Percentiles rank a stretch among this genome's conserved stretches.
Evolutionary conservation across 371 early-diverging fungal species (phyloP).

Genomic region (Nosema granulosis): DNA sequence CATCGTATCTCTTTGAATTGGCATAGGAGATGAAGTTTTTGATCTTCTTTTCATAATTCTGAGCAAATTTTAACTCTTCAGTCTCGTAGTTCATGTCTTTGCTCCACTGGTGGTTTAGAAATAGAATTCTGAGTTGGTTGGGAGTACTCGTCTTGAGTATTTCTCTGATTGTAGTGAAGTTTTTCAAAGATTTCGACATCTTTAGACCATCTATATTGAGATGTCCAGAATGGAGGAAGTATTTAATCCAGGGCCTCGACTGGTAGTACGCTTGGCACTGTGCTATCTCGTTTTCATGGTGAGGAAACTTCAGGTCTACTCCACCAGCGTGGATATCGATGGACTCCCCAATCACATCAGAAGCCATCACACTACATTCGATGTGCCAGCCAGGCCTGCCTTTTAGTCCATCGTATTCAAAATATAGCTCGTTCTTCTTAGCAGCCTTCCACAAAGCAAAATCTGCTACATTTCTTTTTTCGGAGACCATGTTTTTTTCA

Average conservation of each 20-base stretch:
- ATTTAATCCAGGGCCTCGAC: slow-evolving; percentile 86
- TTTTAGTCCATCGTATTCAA: slow-evolving; percentile 86
- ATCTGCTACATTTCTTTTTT: slow-evolving; percentile 74
- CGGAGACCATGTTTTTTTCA: slow-evolving; percentile 69
- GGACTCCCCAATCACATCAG: slow-evolving; percentile 77
- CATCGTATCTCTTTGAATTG: slow-evolving; percentile 63
- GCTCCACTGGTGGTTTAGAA: slow-evolving; percentile 84
- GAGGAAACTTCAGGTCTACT: slow-evolving; percentile 94
- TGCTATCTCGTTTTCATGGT: slow-evolving; percentile 98
- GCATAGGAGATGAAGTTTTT: slow-evolving; percentile 70
- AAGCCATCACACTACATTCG: slow-evolving; percentile 97
- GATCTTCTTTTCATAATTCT: slow-evolving; percentile 73
- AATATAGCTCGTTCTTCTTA: slow-evolving; percentile 89
- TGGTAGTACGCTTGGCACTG: slow-evolving; percentile 80
- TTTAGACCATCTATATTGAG: slow-evolving; percentile 93
- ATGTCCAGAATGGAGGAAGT: slow-evolving; percentile 96
- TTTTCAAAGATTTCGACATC: slow-evolving; percentile 98
- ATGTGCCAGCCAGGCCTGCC: slow-evolving; percentile 99
- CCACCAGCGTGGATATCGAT: slow-evolving; percentile 98
- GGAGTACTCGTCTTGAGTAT: slow-evolving; percentile 77
- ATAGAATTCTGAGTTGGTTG: slow-evolving; percentile 83
- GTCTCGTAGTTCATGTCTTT: slow-evolving; percentile 79
- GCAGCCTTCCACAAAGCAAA: slow-evolving; percentile 97
- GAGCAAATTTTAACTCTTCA: slow-evolving; percentile 76
- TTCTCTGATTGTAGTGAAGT: slow-evolving; percentile 89